Evolutionary conservation across 495 filamentous ascomycete genomes (phyloP), one percentile per base, ranked within the genome.

Genomic region (Penicillium subrubescens): DNA sequence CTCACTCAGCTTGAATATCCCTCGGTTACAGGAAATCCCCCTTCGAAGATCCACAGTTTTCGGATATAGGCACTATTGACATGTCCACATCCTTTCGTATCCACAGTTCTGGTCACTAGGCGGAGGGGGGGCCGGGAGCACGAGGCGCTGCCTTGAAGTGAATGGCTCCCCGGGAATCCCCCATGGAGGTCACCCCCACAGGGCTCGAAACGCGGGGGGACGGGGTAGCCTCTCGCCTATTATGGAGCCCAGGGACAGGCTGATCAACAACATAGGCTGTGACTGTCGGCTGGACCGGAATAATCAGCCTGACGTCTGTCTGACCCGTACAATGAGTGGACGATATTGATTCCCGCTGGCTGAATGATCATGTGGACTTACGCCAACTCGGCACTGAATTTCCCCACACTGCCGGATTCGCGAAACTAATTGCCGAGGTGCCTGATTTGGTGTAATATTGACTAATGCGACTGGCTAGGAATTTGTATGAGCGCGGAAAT

Each of bases 111-210:
- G 0, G 23, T 8, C 8, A 10, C 12, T 21, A n/a, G 46, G 23
- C 8, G 14, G 31, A 27, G 6, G 21, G 8, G 8, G 44, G 58
- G 1, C 43, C 27, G 14, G 21, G 46, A 19, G 23, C 10, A 27
- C 19, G 43, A 52, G 31, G 10, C 5, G 11, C 17, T 0, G 10
- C 17, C 2, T 4, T 12, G 35, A 14, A 27, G 33, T 54, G 61
- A 63, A 33, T 59, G 55, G 61, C 33, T 53, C 7, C 56, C 29
- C 61, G 61, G 61, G 8, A 63, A 63, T 52, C 46, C 61, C 61
- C 61, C 61, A 23, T 8, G 31, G 54, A 39, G 12, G 1, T 41
- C 17, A 41, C 37, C 61, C 54, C 61, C 61, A 63, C 61, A 33
- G 2, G 12, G 8, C 29, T 12, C 41, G 17, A 57, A 29, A 34